These are phyloP conservation scores for Cryptosporidium sp. DNA, from an alignment of 169 alveolate genomes.

Conservation along the genomic window DNA sequence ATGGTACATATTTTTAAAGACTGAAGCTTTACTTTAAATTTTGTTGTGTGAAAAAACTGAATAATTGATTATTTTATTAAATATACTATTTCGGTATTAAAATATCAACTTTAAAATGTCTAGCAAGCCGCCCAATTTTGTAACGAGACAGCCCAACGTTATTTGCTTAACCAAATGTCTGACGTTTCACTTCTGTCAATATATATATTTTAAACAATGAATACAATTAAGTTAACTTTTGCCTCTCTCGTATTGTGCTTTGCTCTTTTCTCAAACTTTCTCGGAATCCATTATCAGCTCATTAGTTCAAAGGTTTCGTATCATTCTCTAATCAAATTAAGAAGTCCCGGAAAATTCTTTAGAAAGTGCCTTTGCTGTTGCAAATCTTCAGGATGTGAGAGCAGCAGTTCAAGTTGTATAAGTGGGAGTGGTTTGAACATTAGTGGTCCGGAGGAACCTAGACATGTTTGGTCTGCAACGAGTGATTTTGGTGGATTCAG, in stretches of 20 bases:
- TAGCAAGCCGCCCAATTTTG: too few relatives aligned
- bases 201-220: not conserved
- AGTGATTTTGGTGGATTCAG: not conserved
- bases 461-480: not conserved
- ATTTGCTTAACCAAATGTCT: too few relatives aligned
- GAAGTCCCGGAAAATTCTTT: not conserved
- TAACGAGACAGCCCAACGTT: too few relatives aligned
- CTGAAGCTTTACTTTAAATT: too few relatives aligned
- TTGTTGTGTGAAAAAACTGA: too few relatives aligned
- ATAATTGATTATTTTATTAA: too few relatives aligned
- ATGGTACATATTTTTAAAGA: too few relatives aligned
- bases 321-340: not conserved
- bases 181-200: too few relatives aligned
- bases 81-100: too few relatives aligned
- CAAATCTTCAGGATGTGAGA: not conserved
- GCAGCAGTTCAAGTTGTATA: not conserved
- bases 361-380: not conserved
- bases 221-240: too few relatives aligned
- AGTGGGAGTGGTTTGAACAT: too few relatives aligned
- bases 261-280: not conserved
- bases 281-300: not conserved
- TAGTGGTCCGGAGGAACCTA: not conserved
- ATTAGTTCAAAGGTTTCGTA: not conserved
- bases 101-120: too few relatives aligned
- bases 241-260: not conserved